Evolutionary conservation across 2,329 filamentous ascomycete species (phyloP).

Genomic region (Ophiostoma himal-ulmi): DNA sequence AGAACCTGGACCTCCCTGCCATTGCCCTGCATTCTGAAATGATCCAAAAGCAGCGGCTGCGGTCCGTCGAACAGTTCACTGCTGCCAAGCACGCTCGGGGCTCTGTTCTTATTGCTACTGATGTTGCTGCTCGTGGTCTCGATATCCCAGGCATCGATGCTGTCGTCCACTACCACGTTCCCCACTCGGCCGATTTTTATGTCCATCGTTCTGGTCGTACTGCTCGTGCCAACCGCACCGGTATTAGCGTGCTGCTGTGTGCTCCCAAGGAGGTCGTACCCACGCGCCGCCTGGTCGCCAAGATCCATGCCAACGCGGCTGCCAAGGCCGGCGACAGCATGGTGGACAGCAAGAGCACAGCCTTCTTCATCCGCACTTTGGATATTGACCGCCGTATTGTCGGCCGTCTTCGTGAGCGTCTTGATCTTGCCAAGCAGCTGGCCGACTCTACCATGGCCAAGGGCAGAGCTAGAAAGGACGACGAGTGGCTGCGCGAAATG

Average conservation of each 20-base stretch:
- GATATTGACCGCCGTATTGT: conserved; percentile 79
- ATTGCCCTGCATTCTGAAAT: conserved; percentile 86
- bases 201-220: conserved; percentile 94
- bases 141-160: conserved; percentile 88
- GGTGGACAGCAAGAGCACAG: conserved; percentile 4
- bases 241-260: conserved; percentile 82
- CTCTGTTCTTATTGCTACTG: conserved; percentile 80
- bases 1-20: conserved; percentile 71
- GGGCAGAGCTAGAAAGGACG: conserved; percentile 76
- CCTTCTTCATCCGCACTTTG: conserved; percentile 66
- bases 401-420: conserved; percentile 66
- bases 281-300: conserved; percentile 75
- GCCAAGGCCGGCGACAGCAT: conserved; percentile 43
- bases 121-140: conserved; percentile 87
- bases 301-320: conserved; percentile 63
- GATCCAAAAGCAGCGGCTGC: conserved; percentile 90
- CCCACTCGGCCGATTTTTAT: conserved; percentile 84
- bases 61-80: conserved; percentile 84
- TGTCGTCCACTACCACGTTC: conserved; percentile 92
- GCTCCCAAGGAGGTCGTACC: conserved; percentile 84
- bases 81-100: conserved; percentile 47
- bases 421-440: conserved; percentile 78
- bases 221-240: conserved; percentile 70
- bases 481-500: conserved; percentile 75
- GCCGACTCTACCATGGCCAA: conserved; percentile 79